phyloP scores from a whole-genome alignment of 352 stramenopile species.

The Pythium phragmiticola region DNA sequence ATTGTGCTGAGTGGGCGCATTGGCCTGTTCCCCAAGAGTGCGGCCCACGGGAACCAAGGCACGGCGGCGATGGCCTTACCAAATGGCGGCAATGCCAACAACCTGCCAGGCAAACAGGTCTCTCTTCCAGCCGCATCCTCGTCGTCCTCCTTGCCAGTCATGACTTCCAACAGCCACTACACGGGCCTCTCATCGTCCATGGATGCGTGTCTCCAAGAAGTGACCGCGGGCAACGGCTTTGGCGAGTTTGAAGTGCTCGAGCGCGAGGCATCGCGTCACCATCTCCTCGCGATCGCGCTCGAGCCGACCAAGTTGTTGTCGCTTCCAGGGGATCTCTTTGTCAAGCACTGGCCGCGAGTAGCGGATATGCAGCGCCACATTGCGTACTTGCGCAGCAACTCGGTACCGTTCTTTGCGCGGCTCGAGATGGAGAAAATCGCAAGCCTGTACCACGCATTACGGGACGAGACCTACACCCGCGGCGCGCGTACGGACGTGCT shows the following conservation, averaged over 20 bases:
- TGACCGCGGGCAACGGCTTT: constrained; percentile 44
- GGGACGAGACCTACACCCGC: constrained; percentile 41
- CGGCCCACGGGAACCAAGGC: constrained; percentile 11
- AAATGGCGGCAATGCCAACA: constrained; percentile 5
- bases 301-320: constrained; percentile 57
- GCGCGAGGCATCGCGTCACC: constrained; percentile 29
- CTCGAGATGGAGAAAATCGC: constrained; percentile 57
- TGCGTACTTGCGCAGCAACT: constrained; percentile 41
- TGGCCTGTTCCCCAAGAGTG: constrained; percentile 31
- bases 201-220: constrained; percentile 37
- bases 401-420: constrained; percentile 38
- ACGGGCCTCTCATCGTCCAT: constrained; percentile 13
- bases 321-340: constrained; percentile 44
- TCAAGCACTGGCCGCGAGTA: constrained; percentile 42
- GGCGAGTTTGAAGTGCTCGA: constrained; percentile 66
- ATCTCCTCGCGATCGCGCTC: constrained; percentile 43
- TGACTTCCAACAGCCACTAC: background rate
- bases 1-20: constrained; percentile 50
- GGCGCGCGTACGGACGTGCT: constrained; percentile 37
- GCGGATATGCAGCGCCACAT: constrained; percentile 38
- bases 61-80: too few relatives aligned
- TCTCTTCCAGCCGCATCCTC: background rate
- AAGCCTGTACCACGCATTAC: constrained; percentile 55
- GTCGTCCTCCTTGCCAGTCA: background rate
- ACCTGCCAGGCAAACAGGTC: background rate